phyloP scores from a whole-genome alignment of 306 rosid genomes.

The Lagenaria siceraria region DNA sequence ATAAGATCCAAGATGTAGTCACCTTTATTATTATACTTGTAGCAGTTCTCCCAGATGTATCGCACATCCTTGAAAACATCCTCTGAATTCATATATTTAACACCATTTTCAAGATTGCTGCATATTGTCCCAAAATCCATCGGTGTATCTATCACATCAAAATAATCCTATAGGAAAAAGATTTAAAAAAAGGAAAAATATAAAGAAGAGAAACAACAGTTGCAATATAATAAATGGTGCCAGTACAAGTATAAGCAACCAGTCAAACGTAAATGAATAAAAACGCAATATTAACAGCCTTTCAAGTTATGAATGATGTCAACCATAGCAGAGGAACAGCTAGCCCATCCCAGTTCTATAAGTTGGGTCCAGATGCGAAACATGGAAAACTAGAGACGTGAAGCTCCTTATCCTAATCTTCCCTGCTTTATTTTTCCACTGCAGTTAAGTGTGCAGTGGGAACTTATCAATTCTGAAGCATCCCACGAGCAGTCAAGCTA shows the following conservation, averaged over 20 bases:
- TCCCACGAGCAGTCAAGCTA: neutral
- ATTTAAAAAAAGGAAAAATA: neutral
- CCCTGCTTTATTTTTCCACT: neutral
- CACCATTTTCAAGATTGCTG: constrained; percentile 61
- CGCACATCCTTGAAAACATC: constrained; percentile 78
- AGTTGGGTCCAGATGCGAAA: neutral
- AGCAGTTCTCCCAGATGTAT: constrained; percentile 90
- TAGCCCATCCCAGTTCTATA: neutral
- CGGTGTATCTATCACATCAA: constrained; percentile 89
- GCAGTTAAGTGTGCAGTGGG: neutral
- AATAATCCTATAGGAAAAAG: constrained; percentile 60
- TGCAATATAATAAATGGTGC: neutral
- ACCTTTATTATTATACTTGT: constrained; percentile 86
- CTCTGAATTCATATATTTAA: constrained; percentile 64
- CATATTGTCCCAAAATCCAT: constrained; percentile 97
- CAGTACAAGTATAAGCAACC: neutral
- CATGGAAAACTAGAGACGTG: neutral
- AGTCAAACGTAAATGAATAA: neutral
- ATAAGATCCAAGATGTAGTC: constrained; percentile 94
- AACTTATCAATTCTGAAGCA: neutral
- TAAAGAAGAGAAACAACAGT: neutral
- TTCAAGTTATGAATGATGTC: neutral
- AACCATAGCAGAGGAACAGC: neutral
- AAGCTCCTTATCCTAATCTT: neutral
- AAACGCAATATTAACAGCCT: neutral